A percentile compares a stretch with the other conserved stretches of the same genome.
These are phyloP conservation scores for Emergomyces pasteurianus DNA, from an alignment of 2,329 filamentous ascomycete genomes.

Conservation along the genomic window DNA sequence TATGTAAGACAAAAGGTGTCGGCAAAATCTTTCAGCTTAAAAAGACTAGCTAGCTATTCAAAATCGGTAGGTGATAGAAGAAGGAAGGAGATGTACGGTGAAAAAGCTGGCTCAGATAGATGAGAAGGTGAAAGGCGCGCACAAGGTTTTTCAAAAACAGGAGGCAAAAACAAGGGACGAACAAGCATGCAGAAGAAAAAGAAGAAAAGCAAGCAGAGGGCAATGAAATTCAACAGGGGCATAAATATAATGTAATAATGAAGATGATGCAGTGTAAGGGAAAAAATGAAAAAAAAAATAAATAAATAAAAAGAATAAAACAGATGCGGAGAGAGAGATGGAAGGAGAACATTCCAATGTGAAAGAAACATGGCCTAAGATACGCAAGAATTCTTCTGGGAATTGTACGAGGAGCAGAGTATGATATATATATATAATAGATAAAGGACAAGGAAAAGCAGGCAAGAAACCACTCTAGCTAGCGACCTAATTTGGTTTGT, in stretches of 20 bases:
- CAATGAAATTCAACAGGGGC: not conserved
- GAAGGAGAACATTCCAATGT: not conserved
- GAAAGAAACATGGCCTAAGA: not conserved
- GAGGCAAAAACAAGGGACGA: not conserved
- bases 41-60: not conserved
- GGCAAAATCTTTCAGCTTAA: not conserved
- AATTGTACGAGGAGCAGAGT: not conserved
- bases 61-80: not conserved
- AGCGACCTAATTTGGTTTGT: not conserved
- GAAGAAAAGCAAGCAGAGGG: not conserved
- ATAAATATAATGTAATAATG: not conserved
- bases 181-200: not conserved
- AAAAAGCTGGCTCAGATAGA: not conserved
- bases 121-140: not conserved
- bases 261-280: not conserved
- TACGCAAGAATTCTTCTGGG: not conserved
- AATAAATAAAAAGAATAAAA: too few relatives aligned
- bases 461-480: not conserved
- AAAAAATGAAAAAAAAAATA: not conserved
- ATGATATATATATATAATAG: not conserved
- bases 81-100: too few relatives aligned
- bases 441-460: not conserved
- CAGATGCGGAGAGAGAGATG: not conserved
- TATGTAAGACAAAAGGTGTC: not conserved
- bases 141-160: not conserved